Percentiles rank a stretch among this genome's conserved stretches.
These are phyloP conservation scores for Phytopythium delawarense DNA, from an alignment of 352 stramenopile species.

Conservation along the genomic window DNA sequence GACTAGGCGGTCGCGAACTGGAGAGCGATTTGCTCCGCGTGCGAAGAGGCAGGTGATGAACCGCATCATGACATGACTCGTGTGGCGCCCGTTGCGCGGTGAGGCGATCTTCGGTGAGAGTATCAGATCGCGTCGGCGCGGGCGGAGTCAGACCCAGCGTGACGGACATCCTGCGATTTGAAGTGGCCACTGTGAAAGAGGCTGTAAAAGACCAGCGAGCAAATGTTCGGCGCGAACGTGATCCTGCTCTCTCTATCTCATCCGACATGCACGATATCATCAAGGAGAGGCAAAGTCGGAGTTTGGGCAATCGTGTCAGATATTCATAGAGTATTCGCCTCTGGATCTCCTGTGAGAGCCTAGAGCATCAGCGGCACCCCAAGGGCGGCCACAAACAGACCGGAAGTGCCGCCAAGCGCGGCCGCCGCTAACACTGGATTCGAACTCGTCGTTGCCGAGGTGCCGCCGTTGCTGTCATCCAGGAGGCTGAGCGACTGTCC, in stretches of 20 bases:
- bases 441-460: neutral
- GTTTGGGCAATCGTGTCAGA: neutral
- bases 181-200: neutral
- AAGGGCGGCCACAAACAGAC: neutral
- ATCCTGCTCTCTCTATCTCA: neutral
- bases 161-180: neutral
- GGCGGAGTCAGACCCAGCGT: neutral
- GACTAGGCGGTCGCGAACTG: neutral
- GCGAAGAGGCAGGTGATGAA: neutral
- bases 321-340: too few species aligned
- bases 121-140: neutral
- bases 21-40: neutral
- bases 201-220: neutral
- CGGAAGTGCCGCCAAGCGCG: neutral
- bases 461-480: neutral
- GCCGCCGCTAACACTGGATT: neutral
- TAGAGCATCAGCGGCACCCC: neutral
- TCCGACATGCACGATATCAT: neutral
- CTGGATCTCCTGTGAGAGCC: neutral
- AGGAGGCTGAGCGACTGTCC: neutral
- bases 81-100: neutral
- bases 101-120: neutral
- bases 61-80: neutral
- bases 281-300: neutral
- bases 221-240: neutral